Evolutionary conservation across 768 basidiomycete species (phyloP).

Genomic region (Austroboletus eburneus): DNA sequence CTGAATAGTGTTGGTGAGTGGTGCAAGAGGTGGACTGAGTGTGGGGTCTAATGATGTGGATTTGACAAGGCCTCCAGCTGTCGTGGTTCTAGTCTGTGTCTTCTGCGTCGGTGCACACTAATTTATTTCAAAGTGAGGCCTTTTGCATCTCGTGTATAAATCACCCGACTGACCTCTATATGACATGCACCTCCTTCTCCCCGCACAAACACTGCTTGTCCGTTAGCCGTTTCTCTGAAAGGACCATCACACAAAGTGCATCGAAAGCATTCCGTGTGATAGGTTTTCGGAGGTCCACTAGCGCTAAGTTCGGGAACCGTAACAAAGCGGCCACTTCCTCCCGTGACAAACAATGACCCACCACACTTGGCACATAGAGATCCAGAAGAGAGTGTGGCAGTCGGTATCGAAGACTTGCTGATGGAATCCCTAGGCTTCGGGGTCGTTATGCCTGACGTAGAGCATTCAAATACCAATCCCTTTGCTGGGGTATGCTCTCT

Average conservation of each 20-base stretch:
- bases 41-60: conserved; percentile 10
- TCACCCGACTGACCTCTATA: conserved; percentile 40
- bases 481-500: conserved; percentile 6
- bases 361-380: conserved; percentile 59
- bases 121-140: conserved; percentile 1
- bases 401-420: conserved; percentile 24
- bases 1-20: conserved; percentile 17
- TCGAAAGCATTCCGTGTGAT: conserved; percentile 74
- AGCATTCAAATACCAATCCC: conserved; percentile 8
- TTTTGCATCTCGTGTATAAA: not conserved
- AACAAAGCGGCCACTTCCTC: conserved; percentile 61
- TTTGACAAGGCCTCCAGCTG: conserved; percentile 6
- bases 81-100: conserved; percentile 12
- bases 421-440: conserved; percentile 25
- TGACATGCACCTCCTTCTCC: conserved; percentile 66
- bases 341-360: conserved; percentile 51
- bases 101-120: conserved; percentile 45
- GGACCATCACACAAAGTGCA: conserved; percentile 61
- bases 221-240: conserved; percentile 58
- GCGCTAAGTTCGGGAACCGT: conserved; percentile 55
- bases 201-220: conserved; percentile 69
- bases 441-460: conserved; percentile 23
- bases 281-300: conserved; percentile 48
- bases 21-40: conserved; percentile 16
- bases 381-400: conserved; percentile 35